Evolutionary conservation across 371 early-diverging fungal genomes (phyloP).

Genomic region (Nematocida displodere): DNA sequence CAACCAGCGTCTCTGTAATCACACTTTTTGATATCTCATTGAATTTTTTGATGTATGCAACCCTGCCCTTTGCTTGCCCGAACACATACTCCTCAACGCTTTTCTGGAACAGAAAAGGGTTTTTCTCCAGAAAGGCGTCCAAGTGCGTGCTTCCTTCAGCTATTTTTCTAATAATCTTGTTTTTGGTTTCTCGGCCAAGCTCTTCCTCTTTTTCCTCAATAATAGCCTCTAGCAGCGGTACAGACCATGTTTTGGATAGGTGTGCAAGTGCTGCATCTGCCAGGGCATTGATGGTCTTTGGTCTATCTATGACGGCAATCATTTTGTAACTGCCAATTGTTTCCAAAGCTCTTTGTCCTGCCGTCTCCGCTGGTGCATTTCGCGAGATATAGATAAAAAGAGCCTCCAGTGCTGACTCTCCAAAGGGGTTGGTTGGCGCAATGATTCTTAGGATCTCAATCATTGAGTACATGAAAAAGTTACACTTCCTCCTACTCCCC

Average conservation of each 20-base stretch:
- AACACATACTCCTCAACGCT: neutral
- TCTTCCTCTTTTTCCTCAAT: slow-evolving; percentile 51
- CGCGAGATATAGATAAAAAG: neutral
- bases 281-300: slow-evolving; percentile 20
- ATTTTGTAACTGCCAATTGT: slow-evolving; percentile 31
- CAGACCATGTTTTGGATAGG: slow-evolving; percentile 22
- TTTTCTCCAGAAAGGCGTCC: neutral
- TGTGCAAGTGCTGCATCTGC: slow-evolving; percentile 10
- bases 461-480: slow-evolving; percentile 3
- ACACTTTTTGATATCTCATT: slow-evolving; percentile 28
- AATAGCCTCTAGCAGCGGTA: slow-evolving; percentile 28
- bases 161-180: slow-evolving; percentile 20
- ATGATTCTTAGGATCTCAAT: slow-evolving; percentile 32
- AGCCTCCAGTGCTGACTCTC: neutral
- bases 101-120: slow-evolving; percentile 26
- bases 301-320: slow-evolving; percentile 9
- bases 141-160: slow-evolving; percentile 16
- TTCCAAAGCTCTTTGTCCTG: slow-evolving; percentile 23
- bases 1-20: neutral
- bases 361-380: slow-evolving; percentile 1
- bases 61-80: neutral
- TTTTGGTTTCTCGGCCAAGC: slow-evolving; percentile 29
- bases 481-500: no score
- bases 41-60: slow-evolving; percentile 14
- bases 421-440: slow-evolving; percentile 34